Conservation (phyloP, 306 rosid genomes). For the Crataegus laevigata region DNA sequence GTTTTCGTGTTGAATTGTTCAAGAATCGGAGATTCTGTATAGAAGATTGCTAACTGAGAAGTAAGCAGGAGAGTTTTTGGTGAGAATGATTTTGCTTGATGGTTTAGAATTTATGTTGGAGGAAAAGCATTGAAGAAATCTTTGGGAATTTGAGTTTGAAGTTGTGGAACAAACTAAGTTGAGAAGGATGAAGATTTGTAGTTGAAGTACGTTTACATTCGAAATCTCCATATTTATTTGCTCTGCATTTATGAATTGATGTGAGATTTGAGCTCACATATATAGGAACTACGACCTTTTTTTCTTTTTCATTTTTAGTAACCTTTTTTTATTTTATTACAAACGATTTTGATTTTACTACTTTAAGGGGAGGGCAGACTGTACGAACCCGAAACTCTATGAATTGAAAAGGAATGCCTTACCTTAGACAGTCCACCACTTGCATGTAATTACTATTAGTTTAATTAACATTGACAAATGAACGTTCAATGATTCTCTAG, state of each 20-base stretch:
- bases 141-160: not conserved
- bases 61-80: conserved; percentile 10
- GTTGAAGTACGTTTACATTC: not conserved
- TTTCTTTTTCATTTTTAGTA: too few species aligned
- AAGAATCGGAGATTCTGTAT: conserved; percentile 35
- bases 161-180: not conserved
- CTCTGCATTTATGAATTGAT: not conserved
- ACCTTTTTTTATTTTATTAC: too few species aligned
- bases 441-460: too few species aligned
- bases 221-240: not conserved
- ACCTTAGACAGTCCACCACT: too few species aligned
- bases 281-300: not conserved
- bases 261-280: not conserved
- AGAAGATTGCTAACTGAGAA: conserved; percentile 18
- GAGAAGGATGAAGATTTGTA: not conserved
- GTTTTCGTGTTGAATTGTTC: conserved; percentile 31
- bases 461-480: too few species aligned
- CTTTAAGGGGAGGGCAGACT: too few species aligned
- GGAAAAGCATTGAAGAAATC: conserved; percentile 6
- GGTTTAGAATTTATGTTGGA: not conserved
- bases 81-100: not conserved
- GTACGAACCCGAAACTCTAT: too few species aligned
- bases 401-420: too few species aligned
- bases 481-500: too few species aligned
- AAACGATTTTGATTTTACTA: too few species aligned